phyloP scores from a whole-genome alignment of 75 land plant species.

The Selaginella moellendorffii region DNA sequence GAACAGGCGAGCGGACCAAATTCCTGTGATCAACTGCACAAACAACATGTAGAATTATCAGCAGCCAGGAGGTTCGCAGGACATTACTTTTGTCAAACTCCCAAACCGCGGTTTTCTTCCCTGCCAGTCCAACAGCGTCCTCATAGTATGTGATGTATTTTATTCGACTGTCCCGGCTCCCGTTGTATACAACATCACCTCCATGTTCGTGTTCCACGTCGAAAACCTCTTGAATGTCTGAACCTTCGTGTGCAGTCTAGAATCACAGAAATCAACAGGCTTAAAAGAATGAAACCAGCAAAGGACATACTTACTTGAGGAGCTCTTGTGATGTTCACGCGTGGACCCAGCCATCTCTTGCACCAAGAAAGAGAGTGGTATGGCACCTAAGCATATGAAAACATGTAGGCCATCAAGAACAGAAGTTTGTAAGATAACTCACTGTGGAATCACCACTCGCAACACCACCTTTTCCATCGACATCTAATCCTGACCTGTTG shows the following conservation, averaged over 20 bases:
- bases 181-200: slow-evolving; percentile 58
- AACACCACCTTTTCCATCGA: slow-evolving; percentile 48
- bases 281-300: neutral
- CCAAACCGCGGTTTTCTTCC: slow-evolving; percentile 93
- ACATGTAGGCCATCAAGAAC: neutral
- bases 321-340: slow-evolving; percentile 87
- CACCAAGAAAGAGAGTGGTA: slow-evolving; percentile 96
- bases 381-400: slow-evolving; percentile 49
- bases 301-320: slow-evolving; percentile 51
- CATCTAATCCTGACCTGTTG: slow-evolving; percentile 57
- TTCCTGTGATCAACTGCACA: slow-evolving; percentile 77
- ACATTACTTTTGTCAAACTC: slow-evolving; percentile 84
- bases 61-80: neutral
- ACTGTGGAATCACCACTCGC: slow-evolving; percentile 91
- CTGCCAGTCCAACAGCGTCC: slow-evolving; percentile 82
- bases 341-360: slow-evolving; percentile 86
- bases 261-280: neutral
- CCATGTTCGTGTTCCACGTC: slow-evolving; percentile 56
- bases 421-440: neutral
- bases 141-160: slow-evolving; percentile 96
- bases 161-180: slow-evolving; percentile 53
- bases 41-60: neutral
- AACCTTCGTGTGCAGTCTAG: slow-evolving; percentile 83
- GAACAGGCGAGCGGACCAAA: slow-evolving; percentile 56
- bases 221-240: slow-evolving; percentile 65